phyloP scores from a whole-genome alignment of 306 rosid species.

The Vigna angularis region DNA sequence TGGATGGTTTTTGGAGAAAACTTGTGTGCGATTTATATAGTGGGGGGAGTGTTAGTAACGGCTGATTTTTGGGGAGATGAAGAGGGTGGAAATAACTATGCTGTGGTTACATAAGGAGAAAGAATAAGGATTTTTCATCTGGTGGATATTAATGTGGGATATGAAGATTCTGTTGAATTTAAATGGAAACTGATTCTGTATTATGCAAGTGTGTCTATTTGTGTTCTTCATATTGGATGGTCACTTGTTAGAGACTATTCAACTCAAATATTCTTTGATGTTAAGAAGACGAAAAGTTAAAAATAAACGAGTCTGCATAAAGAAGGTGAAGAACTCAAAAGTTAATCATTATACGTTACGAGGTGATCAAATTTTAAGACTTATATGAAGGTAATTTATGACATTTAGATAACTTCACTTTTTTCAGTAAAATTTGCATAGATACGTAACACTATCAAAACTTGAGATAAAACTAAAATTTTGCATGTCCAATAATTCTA shows the following conservation, averaged over 20 bases:
- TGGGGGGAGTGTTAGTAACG: constrained; percentile 1
- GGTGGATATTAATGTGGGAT: neutral
- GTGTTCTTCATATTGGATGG: neutral
- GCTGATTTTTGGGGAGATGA: neutral
- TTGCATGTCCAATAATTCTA: constrained; percentile 45
- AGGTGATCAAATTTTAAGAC: no score
- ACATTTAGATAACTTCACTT: no score
- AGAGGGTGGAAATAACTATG: neutral
- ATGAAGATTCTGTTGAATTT: neutral
- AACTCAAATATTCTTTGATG: neutral
- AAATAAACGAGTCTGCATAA: neutral
- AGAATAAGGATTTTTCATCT: neutral
- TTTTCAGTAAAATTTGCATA: no score
- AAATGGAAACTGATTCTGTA: neutral
- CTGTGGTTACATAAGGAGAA: neutral
- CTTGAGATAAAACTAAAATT: neutral
- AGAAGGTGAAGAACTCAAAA: no score
- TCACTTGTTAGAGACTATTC: neutral
- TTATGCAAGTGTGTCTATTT: neutral
- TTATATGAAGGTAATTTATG: no score
- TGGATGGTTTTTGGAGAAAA: neutral
- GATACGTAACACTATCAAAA: no score
- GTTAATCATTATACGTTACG: no score
- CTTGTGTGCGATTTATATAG: neutral
- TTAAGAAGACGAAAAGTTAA: neutral